Conservation (phyloP, 1,139 yeast species). For the Hyphopichia fennica region DNA sequence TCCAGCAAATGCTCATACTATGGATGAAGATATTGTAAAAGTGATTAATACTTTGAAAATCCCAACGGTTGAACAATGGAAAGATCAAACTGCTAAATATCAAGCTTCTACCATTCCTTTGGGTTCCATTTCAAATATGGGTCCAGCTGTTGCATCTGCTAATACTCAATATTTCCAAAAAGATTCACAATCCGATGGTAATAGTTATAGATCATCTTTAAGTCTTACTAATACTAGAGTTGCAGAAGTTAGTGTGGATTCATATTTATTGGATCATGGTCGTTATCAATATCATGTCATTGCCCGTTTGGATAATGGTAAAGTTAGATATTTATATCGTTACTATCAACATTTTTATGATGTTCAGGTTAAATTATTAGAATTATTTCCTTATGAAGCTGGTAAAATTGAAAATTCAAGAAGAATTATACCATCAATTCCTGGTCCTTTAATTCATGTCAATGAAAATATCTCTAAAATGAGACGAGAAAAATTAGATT, state of each 20-base stretch:
- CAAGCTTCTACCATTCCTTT: conserved; percentile 88
- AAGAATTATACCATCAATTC: conserved; percentile 88
- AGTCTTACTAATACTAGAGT: conserved; percentile 36
- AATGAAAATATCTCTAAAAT: conserved; percentile 86
- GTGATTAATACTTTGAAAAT: conserved; percentile 61
- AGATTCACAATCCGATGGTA: conserved; percentile 11
- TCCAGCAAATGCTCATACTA: conserved; percentile 30
- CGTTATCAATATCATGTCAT: conserved; percentile 85
- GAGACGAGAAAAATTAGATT: conserved; percentile 81
- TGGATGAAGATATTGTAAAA: conserved; percentile 29
- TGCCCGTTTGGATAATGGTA: conserved; percentile 70
- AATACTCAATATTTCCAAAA: conserved; percentile 42
- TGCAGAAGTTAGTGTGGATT: conserved; percentile 72
- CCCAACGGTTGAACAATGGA: conserved; percentile 97
- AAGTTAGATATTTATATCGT: conserved; percentile 71
- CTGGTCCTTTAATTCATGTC: conserved; percentile 93
- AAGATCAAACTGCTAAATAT: conserved; percentile 83
- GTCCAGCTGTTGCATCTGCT: conserved; percentile 23
- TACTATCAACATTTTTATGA: conserved; percentile 96
- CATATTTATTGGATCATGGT: conserved; percentile 80
- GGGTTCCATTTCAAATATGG: conserved; percentile 44
- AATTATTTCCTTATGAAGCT: conserved; percentile 88
- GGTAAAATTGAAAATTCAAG: conserved; percentile 75
- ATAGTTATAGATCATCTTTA: conserved; percentile 35
- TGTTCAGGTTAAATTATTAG: conserved; percentile 81